Evolutionary conservation across 2,329 filamentous ascomycete species (phyloP), one percentile per base, ranked within the genome.

Genomic region (Colletotrichum eremochloae): DNA sequence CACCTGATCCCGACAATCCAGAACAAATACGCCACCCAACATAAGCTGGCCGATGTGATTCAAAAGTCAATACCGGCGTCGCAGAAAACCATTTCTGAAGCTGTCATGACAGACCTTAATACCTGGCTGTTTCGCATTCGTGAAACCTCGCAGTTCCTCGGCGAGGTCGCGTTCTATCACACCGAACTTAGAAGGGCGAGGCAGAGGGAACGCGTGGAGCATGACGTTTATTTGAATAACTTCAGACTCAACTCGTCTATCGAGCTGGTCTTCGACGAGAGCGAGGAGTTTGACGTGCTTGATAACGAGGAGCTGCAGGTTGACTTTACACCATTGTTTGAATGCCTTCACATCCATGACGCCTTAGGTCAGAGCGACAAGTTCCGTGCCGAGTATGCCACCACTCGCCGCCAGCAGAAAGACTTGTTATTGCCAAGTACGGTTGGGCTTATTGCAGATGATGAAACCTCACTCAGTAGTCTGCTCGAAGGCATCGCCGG

Each of bases 211-310:
- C 90, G 96, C 29, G 89, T 93, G 11, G 93, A 97, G 75, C 88
- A 90, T 29, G 91, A 95, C 72, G 85, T 90, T 0, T 95, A 93
- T 75, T 86, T 98, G 55, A 87, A 88, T 44, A 92, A 93, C 76
- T 98, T 98, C 84, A 97, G 94, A 79, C 85, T 99, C 40, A 99
- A 98, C 80, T 98, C 96, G 11, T 93, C 96, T 2, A 96, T 98
- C 75, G 96, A 99, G 82, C 87, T 98, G 57, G 95, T 98, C 8
- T 95, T 94, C 56, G 96, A 99, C 76, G 96, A 99, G 82, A 93
- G 90, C 70, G 95, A 98, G 78, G 96, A 99, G 79, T 98, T 97
- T 77, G 95, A 99, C 79, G 92, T 98, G 11, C 85, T 99, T 42
- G 93, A 98, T 79, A 98, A 98, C 76, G 96, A 99, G 69, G 95